Evolutionary conservation across 768 basidiomycete genomes (phyloP), one percentile per base, ranked within the genome.

Genomic region (Mycena indigotica): DNA sequence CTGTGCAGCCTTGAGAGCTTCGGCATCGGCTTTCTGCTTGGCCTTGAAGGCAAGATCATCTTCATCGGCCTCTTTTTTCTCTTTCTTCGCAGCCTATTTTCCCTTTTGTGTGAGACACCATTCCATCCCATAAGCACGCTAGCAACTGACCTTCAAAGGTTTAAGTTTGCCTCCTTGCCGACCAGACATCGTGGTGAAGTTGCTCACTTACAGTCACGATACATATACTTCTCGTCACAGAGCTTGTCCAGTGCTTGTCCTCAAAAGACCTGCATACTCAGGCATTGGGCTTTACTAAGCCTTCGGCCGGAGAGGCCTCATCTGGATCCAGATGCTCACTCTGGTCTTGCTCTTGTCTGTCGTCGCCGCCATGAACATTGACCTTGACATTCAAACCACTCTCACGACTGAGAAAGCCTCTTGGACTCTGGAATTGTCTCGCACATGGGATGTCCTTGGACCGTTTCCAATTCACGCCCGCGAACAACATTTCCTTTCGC

Each of bases 141-240:
- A 44, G 35, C 50, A 28, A 55, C 51, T 60, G 17, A 86, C 91
- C 90, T 93, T 93, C 64, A 93, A 74, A 52, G 92, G 92, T 82
- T 94, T 94, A 52, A 87, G 68, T 75, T 94, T 93, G 69, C 91
- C 92, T 60, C 88, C 90, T 78, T 90, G 87, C 76, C 89, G 82
- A 69, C 80, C 74, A 28, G 84, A 75, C 86, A 87, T 87, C n/a
- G 46, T 10, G 29, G 30, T 26, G 30, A 57, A 35, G 24, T 32
- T 55, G 56, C 26, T 44, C 19, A 44, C 54, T 57, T 46, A 56
- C 32, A 35, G 32, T 35, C 17, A 54, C 53, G 50, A 52, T 28
- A 17, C 50, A 23, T n/a, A n/a, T n/a, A n/a, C n/a, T n/a, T n/a
- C n/a, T n/a, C n/a, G n/a, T n/a, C n/a, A n/a, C n/a, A n/a, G n/a